phyloP scores from a whole-genome alignment of 192 early-diverging fungal species.

The Entomortierella parvispora region DNA sequence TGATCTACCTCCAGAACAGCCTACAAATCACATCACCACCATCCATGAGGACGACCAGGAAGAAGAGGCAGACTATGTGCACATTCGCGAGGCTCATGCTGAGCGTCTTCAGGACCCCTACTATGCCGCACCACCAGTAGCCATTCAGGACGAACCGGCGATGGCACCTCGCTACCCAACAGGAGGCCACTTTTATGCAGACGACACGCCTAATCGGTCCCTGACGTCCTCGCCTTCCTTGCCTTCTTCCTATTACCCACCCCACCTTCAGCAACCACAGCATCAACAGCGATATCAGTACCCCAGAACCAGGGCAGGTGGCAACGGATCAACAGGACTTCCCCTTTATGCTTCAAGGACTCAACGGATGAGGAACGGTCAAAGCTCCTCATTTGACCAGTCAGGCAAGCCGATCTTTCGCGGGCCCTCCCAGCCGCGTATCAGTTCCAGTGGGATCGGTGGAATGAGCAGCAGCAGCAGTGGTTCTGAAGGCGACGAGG shows the following conservation, averaged over 20 bases:
- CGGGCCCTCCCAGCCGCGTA: slow-evolving; percentile 15
- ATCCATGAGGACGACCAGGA: slow-evolving; percentile 47
- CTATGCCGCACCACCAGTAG: neutral
- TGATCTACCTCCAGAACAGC: slow-evolving; percentile 33
- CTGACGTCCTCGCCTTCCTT: slow-evolving; percentile 23
- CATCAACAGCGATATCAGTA: slow-evolving; percentile 42
- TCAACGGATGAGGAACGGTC: slow-evolving; percentile 39
- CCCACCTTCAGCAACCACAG: slow-evolving; percentile 14
- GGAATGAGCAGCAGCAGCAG: slow-evolving; percentile 32
- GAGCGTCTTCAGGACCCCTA: neutral
- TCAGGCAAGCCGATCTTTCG: slow-evolving; percentile 33
- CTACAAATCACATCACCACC: slow-evolving; percentile 36
- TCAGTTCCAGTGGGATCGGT: slow-evolving; percentile 29
- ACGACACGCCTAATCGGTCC: slow-evolving; percentile 17
- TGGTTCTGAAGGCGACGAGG: slow-evolving; percentile 17
- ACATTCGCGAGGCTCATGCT: slow-evolving; percentile 10
- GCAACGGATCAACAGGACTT: slow-evolving; percentile 11
- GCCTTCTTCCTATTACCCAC: slow-evolving; percentile 32
- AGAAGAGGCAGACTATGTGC: slow-evolving; percentile 39
- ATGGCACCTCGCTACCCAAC: neutral
- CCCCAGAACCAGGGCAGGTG: slow-evolving; percentile 22
- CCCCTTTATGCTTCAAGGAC: slow-evolving; percentile 46
- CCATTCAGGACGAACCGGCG: neutral
- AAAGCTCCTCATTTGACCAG: slow-evolving; percentile 39
- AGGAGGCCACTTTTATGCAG: neutral